Percentiles rank a stretch among this genome's conserved stretches.
phyloP scores from a whole-genome alignment of 2,329 filamentous ascomycete genomes.

The Capronia americana region DNA sequence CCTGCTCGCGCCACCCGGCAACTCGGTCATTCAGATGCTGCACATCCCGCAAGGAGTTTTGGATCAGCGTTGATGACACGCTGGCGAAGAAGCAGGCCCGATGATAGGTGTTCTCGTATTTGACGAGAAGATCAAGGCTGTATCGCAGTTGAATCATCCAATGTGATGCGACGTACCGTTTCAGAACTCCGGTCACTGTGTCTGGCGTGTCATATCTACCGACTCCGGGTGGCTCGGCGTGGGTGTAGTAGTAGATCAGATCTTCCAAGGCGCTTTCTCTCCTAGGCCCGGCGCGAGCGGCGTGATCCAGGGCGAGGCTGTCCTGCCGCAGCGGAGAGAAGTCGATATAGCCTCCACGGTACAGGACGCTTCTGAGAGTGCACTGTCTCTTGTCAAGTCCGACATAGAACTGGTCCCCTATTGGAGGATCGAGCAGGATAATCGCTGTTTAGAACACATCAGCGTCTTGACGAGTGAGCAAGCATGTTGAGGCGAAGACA shows the following conservation, averaged over 20 bases:
- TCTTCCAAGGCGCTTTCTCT: constrained; percentile 9
- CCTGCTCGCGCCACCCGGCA: constrained; percentile 14
- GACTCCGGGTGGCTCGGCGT: neutral
- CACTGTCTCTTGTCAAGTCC: constrained; percentile 1
- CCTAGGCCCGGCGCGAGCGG: neutral
- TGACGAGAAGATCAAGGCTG: constrained; percentile 10
- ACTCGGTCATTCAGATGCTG: constrained; percentile 9
- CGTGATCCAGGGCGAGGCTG: neutral
- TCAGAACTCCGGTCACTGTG: constrained; percentile 3
- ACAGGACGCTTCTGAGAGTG: constrained; percentile 3
- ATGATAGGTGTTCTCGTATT: constrained; percentile 14
- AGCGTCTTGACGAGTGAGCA: neutral
- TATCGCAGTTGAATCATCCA: constrained; percentile 10
- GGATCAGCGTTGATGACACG: constrained; percentile 10
- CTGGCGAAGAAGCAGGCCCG: constrained; percentile 11
- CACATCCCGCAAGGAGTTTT: constrained; percentile 11
- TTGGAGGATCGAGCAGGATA: constrained; percentile 17
- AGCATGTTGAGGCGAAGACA: constrained; percentile 1
- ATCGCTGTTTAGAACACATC: neutral
- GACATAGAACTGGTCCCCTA: constrained; percentile 14
- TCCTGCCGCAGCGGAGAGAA: neutral
- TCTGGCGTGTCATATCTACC: neutral
- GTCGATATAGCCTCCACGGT: constrained; percentile 20
- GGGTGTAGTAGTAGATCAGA: constrained; percentile 10
- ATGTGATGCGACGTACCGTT: constrained; percentile 6